Conservation (phyloP, 2,329 filamentous ascomycete genomes). For the Conoideocrella luteorostrata region DNA sequence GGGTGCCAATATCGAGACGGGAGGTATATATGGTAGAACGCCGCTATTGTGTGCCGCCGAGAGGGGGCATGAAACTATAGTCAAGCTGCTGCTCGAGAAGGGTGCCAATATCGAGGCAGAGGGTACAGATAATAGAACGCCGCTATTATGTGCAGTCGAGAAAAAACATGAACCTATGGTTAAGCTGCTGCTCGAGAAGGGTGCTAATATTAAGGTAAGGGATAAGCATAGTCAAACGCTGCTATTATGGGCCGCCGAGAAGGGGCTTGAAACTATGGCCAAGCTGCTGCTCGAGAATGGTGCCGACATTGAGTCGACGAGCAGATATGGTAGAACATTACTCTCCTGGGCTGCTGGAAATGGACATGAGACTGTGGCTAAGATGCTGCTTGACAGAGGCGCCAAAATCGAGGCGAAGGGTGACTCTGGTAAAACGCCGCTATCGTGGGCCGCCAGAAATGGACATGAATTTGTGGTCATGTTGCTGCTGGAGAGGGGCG, state of each 20-base stretch:
- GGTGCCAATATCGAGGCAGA: neutral
- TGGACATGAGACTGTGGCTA: too few species aligned
- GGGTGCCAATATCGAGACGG: neutral
- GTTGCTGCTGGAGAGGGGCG: neutral
- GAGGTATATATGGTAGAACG: neutral
- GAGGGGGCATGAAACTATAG: neutral
- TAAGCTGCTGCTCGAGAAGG: neutral
- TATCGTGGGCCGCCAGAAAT: neutral
- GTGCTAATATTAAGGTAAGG: conserved; percentile 2
- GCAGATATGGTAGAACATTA: too few species aligned
- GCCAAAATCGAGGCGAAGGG: too few species aligned
- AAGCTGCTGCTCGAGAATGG: neutral
- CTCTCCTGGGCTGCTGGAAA: too few species aligned
- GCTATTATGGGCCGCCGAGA: neutral
- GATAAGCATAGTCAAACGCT: neutral
- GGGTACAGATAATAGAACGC: neutral
- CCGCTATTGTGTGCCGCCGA: neutral
- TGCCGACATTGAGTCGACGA: neutral
- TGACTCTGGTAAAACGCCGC: too few species aligned
- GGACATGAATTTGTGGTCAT: neutral
- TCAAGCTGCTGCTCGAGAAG: neutral
- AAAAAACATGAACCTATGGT: neutral
- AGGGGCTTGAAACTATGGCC: neutral
- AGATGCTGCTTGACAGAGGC: too few species aligned
- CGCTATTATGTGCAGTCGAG: neutral